Conservation (phyloP, 1,284 basidiomycete species). For the Sporisorium scitamineum region DNA sequence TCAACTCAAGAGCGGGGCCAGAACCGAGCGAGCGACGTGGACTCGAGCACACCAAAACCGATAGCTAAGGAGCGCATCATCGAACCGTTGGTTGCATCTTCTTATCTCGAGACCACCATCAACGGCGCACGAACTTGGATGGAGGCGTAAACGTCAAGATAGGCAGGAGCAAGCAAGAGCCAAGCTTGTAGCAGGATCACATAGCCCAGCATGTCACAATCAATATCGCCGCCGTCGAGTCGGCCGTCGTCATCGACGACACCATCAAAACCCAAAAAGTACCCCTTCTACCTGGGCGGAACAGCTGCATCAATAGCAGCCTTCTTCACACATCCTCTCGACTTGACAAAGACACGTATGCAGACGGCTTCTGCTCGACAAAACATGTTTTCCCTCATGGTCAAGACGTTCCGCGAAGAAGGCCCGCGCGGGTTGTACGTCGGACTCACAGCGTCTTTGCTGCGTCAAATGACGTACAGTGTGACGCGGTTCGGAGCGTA, state of each 20-base stretch:
- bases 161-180: neutral
- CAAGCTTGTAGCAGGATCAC: neutral
- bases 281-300: constrained; percentile 68
- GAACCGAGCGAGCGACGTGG: neutral
- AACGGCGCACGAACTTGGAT: neutral
- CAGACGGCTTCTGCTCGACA: constrained; percentile 64
- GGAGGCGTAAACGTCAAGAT: neutral
- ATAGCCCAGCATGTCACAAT: constrained; percentile 14
- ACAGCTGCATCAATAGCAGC: constrained; percentile 65
- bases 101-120: constrained; percentile 4
- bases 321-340: constrained; percentile 69
- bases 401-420: constrained; percentile 51
- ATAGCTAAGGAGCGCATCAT: neutral
- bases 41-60: neutral
- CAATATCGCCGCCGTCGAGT: constrained; percentile 16
- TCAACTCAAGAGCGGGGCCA: no score
- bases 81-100: neutral
- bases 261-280: constrained; percentile 26
- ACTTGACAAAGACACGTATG: constrained; percentile 69
- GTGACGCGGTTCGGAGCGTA: constrained; percentile 66
- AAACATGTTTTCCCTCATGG: constrained; percentile 50
- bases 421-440: constrained; percentile 62
- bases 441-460: constrained; percentile 62
- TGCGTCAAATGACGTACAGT: constrained; percentile 68
- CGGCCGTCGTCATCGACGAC: neutral